Conservation (phyloP, 2,329 filamentous ascomycete species). For the Penicillium sp. region DNA sequence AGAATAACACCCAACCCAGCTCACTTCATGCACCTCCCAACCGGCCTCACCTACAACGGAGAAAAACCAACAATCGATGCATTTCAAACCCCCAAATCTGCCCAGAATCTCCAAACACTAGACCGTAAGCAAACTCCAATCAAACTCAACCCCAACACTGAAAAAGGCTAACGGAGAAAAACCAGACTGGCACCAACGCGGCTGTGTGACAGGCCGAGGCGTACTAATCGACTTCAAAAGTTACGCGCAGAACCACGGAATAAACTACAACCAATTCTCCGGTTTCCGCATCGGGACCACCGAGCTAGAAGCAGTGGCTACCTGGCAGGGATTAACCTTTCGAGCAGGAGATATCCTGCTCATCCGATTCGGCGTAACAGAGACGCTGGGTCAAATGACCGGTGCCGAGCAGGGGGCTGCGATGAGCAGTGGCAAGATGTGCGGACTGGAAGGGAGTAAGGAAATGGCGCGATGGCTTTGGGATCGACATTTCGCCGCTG, state of each 20-base stretch:
- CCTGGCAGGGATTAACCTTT: conserved; percentile 20
- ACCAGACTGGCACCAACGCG: conserved; percentile 43
- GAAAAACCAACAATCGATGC: conserved; percentile 28
- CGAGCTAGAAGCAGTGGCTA: conserved; percentile 23
- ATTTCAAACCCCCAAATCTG: conserved; percentile 10
- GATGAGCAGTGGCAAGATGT: conserved; percentile 9
- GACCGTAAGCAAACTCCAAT: conserved; percentile 13
- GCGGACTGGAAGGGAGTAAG: conserved; percentile 49
- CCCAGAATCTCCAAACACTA: conserved; percentile 24
- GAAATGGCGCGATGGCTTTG: conserved; percentile 57
- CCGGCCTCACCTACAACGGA: conserved; percentile 37
- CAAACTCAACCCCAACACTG: not conserved
- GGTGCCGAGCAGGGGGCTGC: conserved; percentile 16
- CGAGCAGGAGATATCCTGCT: conserved; percentile 24
- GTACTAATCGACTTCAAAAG: conserved; percentile 55
- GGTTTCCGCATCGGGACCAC: conserved; percentile 16
- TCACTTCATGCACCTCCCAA: conserved; percentile 23
- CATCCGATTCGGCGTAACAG: conserved; percentile 26
- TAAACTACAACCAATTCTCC: conserved; percentile 58
- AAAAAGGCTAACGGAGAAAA: conserved; percentile 14
- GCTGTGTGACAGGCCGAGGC: conserved; percentile 51
- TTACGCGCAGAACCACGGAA: conserved; percentile 58
- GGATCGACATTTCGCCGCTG: conserved; percentile 50
- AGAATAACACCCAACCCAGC: conserved; percentile 11
- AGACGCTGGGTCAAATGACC: conserved; percentile 18